phyloP scores from a whole-genome alignment of 1,284 basidiomycete species.

The Rhodotorula sp. region DNA sequence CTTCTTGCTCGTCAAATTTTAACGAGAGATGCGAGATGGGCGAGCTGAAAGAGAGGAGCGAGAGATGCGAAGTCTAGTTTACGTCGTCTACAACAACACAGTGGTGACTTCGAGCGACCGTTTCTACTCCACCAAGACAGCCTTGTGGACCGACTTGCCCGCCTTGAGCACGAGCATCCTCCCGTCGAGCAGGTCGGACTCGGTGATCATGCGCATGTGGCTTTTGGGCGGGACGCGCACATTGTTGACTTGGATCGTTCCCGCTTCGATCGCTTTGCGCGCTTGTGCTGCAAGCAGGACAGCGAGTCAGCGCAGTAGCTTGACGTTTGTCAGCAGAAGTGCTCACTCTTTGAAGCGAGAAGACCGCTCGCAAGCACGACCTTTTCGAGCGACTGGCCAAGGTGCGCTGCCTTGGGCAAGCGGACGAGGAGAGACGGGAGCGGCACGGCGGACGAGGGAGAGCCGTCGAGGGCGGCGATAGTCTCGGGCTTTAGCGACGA shows the following conservation, averaged over 20 bases:
- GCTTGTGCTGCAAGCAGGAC: conserved; percentile 57
- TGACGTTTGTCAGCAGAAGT: not conserved
- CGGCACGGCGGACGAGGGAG: conserved; percentile 58
- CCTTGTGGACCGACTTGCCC: conserved; percentile 68
- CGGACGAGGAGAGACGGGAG: conserved; percentile 60
- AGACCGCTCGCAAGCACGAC: conserved; percentile 24
- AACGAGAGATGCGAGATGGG: no score
- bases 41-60: no score
- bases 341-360: conserved; percentile 37
- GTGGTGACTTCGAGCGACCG: not conserved
- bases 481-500: conserved; percentile 56
- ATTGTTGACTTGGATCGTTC: conserved; percentile 63
- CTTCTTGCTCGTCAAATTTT: not conserved
- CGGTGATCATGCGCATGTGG: conserved; percentile 50
- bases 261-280: conserved; percentile 57
- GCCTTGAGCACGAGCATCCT: conserved; percentile 68
- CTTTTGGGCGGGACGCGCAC: conserved; percentile 49
- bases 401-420: conserved; percentile 59
- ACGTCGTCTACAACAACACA: no score
- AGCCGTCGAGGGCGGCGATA: conserved; percentile 60
- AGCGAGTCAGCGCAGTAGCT: not conserved
- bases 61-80: no score
- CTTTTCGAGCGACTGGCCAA: conserved; percentile 42
- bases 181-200: conserved; percentile 63
- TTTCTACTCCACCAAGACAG: conserved; percentile 34